Percentiles rank a stretch among this genome's conserved stretches.
Conservation (phyloP, 225 moss, liverwort and hornwort genomes). For the Rhytidiadelphus loreus region DNA sequence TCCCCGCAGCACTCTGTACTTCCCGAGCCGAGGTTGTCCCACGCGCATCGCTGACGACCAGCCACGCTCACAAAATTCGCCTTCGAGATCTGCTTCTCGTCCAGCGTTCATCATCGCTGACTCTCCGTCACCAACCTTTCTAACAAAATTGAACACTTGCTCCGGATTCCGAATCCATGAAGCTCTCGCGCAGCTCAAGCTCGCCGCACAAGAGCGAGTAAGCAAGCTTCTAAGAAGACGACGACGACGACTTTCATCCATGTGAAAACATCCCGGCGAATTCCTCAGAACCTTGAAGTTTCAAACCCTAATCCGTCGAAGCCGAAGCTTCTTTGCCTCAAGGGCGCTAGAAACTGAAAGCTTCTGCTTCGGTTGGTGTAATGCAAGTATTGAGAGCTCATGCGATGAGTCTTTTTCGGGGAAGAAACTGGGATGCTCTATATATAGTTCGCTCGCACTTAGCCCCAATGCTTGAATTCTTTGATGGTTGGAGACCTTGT, state of each 20-base stretch:
- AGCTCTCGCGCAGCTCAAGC: not conserved
- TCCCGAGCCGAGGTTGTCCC: not conserved
- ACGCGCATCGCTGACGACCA: not conserved
- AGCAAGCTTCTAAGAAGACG: not conserved
- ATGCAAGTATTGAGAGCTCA: not conserved
- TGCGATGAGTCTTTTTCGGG: not conserved
- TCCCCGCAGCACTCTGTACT: slow-evolving; percentile 27
- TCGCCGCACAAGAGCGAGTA: not conserved
- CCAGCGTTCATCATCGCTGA: not conserved
- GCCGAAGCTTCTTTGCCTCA: not conserved
- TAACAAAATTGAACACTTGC: not conserved
- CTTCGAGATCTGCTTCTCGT: not conserved
- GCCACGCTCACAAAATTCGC: not conserved
- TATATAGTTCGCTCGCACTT: not conserved
- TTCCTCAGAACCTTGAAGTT: not conserved
- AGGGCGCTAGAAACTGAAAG: not conserved
- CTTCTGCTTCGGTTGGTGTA: not conserved
- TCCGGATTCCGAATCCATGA: not conserved
- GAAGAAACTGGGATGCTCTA: not conserved
- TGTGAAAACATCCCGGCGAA: not conserved
- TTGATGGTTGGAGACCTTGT: not conserved
- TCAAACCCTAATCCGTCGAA: not conserved
- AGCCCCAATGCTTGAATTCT: not conserved
- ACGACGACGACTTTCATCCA: not conserved
- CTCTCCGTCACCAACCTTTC: not conserved